Base-by-base conservation (phyloP, 2,329 filamentous ascomycete genomes). In the Exophiala oligosperma region DNA sequence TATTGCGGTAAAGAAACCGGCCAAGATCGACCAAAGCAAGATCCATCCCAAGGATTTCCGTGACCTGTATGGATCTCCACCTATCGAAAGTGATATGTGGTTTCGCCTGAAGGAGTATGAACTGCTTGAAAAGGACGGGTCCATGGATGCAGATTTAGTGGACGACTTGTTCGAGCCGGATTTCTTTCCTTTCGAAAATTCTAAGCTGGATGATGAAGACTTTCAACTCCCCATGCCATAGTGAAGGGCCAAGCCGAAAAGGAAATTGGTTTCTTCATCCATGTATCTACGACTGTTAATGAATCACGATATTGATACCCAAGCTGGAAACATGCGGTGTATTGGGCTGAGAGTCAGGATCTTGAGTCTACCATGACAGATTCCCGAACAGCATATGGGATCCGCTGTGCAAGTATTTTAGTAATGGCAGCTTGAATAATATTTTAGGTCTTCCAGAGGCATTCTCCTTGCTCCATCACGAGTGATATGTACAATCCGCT, bases 61-160 rank as follows among this genome's bases (percentile, higher is more conserved):
- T 57, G 68, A 74, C 57, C 68, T 76, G 1, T 76, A 77, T 49
- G 76, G 76, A 9, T 65, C 69, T 11, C 74, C 75, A 11, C 72
- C 74, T 5, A 66, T 73, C 38, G 76, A 74, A 11, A 76, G 72
- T 35, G 74, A 76, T 37, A 77, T 76, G 73, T 77, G 75, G 73
- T 68, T 68, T 43, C 68, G 72, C 35, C 73, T 76, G 66, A 74
- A 73, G 60, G 63, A 69, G 40, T 70, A 71, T 11, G 74, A 74
- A 48, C 69, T 71, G 44, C 72, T 77, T 56, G 72, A 76, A 24
- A 56, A 66, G 28, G 66, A 70, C 12, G 63, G 68, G 17, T 53
- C 48, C 7, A 63, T 56, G 53, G 55, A 63, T 24, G 65, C 68
- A 49, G 66, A 65, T 4, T 68, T 72, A 32, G 70, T 70, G 11